phyloP scores from a whole-genome alignment of 495 filamentous ascomycete genomes.

The Daldinia vernicosa region DNA sequence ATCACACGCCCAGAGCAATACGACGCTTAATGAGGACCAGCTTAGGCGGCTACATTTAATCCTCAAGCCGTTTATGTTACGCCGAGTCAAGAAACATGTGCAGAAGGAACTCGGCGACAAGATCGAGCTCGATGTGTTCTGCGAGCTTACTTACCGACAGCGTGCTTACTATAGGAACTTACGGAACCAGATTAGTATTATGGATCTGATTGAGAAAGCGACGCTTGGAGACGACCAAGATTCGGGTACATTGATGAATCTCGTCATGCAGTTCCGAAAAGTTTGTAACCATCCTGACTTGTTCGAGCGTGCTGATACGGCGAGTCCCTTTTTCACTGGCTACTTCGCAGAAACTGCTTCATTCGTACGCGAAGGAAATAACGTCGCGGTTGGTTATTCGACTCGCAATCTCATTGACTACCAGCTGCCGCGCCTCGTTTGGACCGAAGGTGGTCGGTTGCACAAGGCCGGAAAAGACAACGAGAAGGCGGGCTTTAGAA shows the following conservation, averaged over 20 bases:
- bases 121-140: conserved; percentile 95
- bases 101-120: conserved; percentile 99
- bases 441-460: conserved; percentile 76
- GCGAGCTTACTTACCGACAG: conserved; percentile 95
- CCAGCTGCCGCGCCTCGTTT: conserved; percentile 79
- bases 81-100: conserved; percentile 98
- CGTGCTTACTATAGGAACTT: conserved; percentile 92
- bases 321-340: conserved; percentile 81
- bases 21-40: conserved; percentile 97
- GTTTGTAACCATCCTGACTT: conserved; percentile 99
- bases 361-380: conserved; percentile 86
- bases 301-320: conserved; percentile 92
- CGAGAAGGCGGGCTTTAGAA: conserved; percentile 74
- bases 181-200: conserved; percentile 96
- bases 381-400: conserved; percentile 84
- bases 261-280: conserved; percentile 99
- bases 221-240: conserved; percentile 93
- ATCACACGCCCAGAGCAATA: conserved; percentile 97
- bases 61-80: conserved; percentile 98
- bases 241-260: conserved; percentile 95
- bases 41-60: conserved; percentile 98
- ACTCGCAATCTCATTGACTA: conserved; percentile 88
- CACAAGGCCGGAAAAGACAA: conserved; percentile 81
- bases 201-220: conserved; percentile 98
- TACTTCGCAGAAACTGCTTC: conserved; percentile 94